These are phyloP conservation scores for Pseudocercospora pini-densiflorae DNA, from an alignment of 2,329 filamentous ascomycete species.

Conservation along the genomic window DNA sequence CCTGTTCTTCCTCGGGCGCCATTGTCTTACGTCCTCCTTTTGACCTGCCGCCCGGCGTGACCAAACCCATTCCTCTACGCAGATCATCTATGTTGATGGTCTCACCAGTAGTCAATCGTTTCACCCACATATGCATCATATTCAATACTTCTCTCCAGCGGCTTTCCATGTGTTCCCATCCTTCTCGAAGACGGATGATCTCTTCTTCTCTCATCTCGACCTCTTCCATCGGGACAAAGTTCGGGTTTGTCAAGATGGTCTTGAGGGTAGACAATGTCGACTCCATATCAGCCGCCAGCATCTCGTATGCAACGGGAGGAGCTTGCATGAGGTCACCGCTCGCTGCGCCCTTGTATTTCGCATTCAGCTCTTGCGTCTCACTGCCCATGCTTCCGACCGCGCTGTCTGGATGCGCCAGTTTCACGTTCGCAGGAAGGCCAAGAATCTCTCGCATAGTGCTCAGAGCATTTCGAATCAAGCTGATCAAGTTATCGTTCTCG, in stretches of 20 bases:
- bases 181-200: constrained; percentile 78
- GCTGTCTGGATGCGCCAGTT: constrained; percentile 35
- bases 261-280: constrained; percentile 79
- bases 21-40: neutral
- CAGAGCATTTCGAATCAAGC: constrained; percentile 72
- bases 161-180: constrained; percentile 92
- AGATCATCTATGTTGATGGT: constrained; percentile 66
- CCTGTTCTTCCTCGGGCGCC: constrained; percentile 33
- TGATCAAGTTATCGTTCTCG: constrained; percentile 84
- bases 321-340: constrained; percentile 43
- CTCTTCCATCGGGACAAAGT: constrained; percentile 94
- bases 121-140: constrained; percentile 92
- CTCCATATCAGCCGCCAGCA: constrained; percentile 73
- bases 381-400: constrained; percentile 38
- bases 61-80: constrained; percentile 66
- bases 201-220: constrained; percentile 92
- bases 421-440: constrained; percentile 51
- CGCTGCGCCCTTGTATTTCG: constrained; percentile 23
- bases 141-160: constrained; percentile 88
- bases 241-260: constrained; percentile 87
- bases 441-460: constrained; percentile 70
- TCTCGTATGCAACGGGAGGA: constrained; percentile 67
- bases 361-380: constrained; percentile 24
- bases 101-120: constrained; percentile 74
- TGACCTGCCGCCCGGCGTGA: constrained; percentile 39